Evolutionary conservation across 805 yeast species (phyloP), one percentile per base, ranked within the genome.

Genomic region (Candida mattraensis): DNA sequence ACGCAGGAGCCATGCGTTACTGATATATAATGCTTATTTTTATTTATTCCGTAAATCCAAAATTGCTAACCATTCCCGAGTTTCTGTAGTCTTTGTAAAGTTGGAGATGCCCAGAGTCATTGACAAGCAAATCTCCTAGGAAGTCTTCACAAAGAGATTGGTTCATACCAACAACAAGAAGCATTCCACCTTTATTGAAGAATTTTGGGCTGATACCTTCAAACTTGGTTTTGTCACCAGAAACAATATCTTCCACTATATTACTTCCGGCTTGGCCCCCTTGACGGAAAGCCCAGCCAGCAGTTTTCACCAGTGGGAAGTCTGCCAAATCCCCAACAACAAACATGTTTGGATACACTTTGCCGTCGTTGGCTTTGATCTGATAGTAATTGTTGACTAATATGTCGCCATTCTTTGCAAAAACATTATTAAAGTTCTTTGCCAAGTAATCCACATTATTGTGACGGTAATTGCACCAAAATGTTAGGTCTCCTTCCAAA

Each of bases 1-100:
- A 56, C n/a, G 60, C 58, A 9, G 67, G 66, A 11, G 33, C 20
- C 9, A 36, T 30, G 17, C 22, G 17, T 8, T 37, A 30, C 33
- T 25, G 15, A 30, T 13, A 18, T 28, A 15, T 21, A 32, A 24
- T 18, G 10, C 21, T 25, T n/a, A 9, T 35, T 9, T 25, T 29
- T 18, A 3, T 25, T n/a, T 4, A 35, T n/a, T 4, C 39, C 39
- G 21, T 33, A 39, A 19, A 30, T 13, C 43, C 38, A 24, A 35
- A 20, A 17, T 33, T 20, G 7, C 14, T 28, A 11, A 18, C 29
- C 44, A 44, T 39, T 15, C 28, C 23, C 12, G 24, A 10, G 25
- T 35, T 35, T 24, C 46, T 38, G 35, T 45, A 45, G 23, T 45
- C 50, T 32, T 36, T 28, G 35, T 45, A 45, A 19, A 42, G 24